Conservation (phyloP, 345 rosid genomes). For the Brassica carinata region DNA sequence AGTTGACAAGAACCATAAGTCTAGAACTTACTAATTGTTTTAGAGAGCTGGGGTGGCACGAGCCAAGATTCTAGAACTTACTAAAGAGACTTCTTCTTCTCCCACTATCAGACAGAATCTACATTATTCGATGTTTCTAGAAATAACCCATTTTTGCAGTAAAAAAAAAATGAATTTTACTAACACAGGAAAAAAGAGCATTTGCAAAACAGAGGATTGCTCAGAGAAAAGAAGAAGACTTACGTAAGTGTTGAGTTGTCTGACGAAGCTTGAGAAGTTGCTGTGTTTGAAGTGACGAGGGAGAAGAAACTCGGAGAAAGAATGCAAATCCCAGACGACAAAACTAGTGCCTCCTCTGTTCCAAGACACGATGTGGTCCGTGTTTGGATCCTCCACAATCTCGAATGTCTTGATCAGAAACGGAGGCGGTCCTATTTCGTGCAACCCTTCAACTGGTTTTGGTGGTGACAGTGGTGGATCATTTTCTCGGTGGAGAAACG, state of each 20-base stretch:
- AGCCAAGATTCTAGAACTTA: constrained; percentile 30
- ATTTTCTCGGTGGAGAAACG: not conserved
- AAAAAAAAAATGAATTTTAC: not conserved
- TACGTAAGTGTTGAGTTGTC: constrained; percentile 64
- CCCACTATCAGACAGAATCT: constrained; percentile 24
- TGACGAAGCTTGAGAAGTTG: constrained; percentile 61
- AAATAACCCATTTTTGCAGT: not conserved
- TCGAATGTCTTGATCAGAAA: constrained; percentile 84
- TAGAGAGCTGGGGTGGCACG: constrained; percentile 18
- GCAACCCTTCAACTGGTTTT: constrained; percentile 70
- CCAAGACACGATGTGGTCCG: constrained; percentile 79
- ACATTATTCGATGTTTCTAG: constrained; percentile 35
- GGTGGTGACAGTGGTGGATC: not conserved
- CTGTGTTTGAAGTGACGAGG: constrained; percentile 57
- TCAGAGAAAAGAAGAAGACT: constrained; percentile 26
- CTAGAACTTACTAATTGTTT: constrained; percentile 38
- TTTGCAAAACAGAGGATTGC: no score
- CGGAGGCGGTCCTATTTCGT: constrained; percentile 83
- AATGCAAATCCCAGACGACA: constrained; percentile 51
- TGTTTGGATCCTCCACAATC: constrained; percentile 73
- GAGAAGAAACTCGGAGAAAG: constrained; percentile 49
- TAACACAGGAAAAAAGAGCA: constrained; percentile 9
- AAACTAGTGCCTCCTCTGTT: constrained; percentile 60
- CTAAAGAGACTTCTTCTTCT: constrained; percentile 24
- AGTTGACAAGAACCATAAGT: constrained; percentile 19